A percentile compares a stretch with the other conserved stretches of the same genome.
Conservation (phyloP, 495 filamentous ascomycete genomes). For the Trichocladium uniseriatum region DNA sequence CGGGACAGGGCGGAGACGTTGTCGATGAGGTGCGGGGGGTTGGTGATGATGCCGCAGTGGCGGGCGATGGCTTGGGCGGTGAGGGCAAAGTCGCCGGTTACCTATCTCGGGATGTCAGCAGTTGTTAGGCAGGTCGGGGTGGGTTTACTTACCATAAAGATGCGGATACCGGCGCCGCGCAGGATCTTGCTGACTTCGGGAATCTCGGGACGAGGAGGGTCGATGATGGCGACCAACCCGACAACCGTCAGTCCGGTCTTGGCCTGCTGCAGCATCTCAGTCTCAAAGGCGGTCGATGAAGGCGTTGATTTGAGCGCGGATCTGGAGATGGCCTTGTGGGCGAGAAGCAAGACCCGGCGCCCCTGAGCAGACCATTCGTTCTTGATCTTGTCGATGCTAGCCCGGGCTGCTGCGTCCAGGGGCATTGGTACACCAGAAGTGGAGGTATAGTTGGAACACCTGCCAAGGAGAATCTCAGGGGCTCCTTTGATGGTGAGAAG, state of each 20-base stretch:
- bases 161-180: constrained; percentile 50
- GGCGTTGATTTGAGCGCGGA: constrained; percentile 25
- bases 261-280: constrained; percentile 40
- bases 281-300: constrained; percentile 42
- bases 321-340: constrained; percentile 45
- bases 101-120: too few species aligned
- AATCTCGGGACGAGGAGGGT: constrained; percentile 59
- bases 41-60: constrained; percentile 57
- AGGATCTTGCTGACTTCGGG: constrained; percentile 48
- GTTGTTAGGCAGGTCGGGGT: too few species aligned
- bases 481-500: constrained; percentile 56
- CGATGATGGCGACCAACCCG: constrained; percentile 56
- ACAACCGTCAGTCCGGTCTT: constrained; percentile 46
- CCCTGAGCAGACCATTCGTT: constrained; percentile 55
- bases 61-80: constrained; percentile 61
- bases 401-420: constrained; percentile 32
- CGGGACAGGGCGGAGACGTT: constrained; percentile 32
- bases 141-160: constrained; percentile 63
- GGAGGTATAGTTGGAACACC: constrained; percentile 43
- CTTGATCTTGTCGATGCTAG: constrained; percentile 44
- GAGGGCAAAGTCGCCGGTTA: constrained; percentile 65
- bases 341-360: constrained; percentile 55
- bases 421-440: constrained; percentile 37
- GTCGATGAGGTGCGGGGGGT: constrained; percentile 28
- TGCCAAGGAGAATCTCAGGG: constrained; percentile 51